Evolutionary conservation across 192 early-diverging fungal genomes (phyloP), one percentile per base, ranked within the genome.

Genomic region (Backusella morwellensis): DNA sequence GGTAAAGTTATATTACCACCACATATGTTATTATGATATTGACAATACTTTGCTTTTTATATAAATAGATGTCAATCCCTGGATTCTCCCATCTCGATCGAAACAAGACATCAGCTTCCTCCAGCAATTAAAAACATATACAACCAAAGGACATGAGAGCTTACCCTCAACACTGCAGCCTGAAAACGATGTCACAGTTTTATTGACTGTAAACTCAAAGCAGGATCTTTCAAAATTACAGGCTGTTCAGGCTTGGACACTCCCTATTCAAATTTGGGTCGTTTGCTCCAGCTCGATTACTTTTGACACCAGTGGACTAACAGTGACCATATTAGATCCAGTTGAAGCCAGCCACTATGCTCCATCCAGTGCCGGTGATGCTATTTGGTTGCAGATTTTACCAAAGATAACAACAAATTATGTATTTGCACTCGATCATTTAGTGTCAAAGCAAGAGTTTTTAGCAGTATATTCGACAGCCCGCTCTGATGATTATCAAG

Each of bases 401-500:
- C 66, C 66, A 26, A 66, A 67, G n/a, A 42, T 66, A 21, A 38
- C 56, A 12, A 75, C 63, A 29, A 40, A 66, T 15, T 77, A 66
- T 40, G 50, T 77, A 32, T 77, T 42, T 66, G 68, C 44, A 6
- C 21, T 77, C 7, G 75, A 77, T 38, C 21, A 34, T 38, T 2
- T 26, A n/a, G n/a, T 23, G 23, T 6, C 38, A 19, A 44, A 26
- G 3, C 29, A 47, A 40, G 42, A 38, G 74, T 86, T 54, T 69
- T 87, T 29, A 77, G 82, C 17, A 81, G 81, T 4, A 32, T 89
- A 14, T 78, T 85, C 21, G 81, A 73, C 19, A 0, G 19, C 26
- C 23, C 82, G 83, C 40, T 81, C 82, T 19, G 67, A 79, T 1
- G 84, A 88, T n/a, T 89, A 89, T 44, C 69, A 82, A 35, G 73